Conservation (phyloP, 176 grass and related monocot genomes). For the Melocanna baccifera region DNA sequence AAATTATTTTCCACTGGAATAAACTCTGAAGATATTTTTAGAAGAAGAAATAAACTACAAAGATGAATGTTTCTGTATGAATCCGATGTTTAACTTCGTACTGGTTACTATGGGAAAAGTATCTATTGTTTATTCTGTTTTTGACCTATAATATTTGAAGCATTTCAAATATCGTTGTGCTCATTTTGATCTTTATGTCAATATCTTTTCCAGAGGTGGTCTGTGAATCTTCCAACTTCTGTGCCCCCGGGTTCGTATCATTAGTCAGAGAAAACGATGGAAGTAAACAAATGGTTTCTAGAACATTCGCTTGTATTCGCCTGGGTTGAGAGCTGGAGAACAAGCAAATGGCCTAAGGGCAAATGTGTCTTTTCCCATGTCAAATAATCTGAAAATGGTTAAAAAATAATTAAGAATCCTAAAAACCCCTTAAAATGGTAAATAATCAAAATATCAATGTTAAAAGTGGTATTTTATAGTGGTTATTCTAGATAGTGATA, state of each 20-base stretch:
- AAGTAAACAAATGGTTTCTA: no score
- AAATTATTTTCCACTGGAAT: background rate
- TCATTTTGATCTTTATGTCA: background rate
- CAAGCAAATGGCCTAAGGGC: no score
- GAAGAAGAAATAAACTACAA: background rate
- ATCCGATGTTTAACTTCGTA: background rate
- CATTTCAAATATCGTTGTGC: background rate
- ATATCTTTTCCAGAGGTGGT: conserved; percentile 28
- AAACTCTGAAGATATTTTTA: background rate
- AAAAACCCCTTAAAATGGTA: no score
- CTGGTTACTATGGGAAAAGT: background rate
- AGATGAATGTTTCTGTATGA: background rate
- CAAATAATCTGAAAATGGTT: no score
- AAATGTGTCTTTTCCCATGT: no score
- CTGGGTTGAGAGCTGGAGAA: no score
- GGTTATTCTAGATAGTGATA: no score
- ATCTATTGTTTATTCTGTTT: background rate
- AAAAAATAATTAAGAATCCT: no score
- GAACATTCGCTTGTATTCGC: no score
- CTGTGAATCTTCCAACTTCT: conserved; percentile 7
- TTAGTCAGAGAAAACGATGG: conserved; percentile 34
- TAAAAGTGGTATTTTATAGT: no score
- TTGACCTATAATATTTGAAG: background rate
- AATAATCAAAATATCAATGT: no score
- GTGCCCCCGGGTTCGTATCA: background rate